Evolutionary conservation across 768 basidiomycete genomes (phyloP).

Genomic region (Cystoderma amianthinum): DNA sequence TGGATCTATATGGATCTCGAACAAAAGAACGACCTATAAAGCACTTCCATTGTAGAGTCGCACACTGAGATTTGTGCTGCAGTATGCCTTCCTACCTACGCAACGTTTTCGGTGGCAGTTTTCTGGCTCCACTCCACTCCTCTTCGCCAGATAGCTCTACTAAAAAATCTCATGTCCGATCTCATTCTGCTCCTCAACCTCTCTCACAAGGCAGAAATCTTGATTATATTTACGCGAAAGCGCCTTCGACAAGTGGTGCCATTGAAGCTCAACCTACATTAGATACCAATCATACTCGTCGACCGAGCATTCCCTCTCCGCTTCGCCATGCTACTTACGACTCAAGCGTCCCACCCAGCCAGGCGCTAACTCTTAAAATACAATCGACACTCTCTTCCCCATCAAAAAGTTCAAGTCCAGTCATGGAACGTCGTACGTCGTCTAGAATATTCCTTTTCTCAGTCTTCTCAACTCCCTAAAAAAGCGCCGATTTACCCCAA

Average conservation of each 20-base stretch:
- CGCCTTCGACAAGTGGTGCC: neutral
- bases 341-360: conserved; percentile 7
- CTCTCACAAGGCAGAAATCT: neutral
- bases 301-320: conserved; percentile 22
- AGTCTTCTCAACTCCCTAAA: conserved; percentile 6
- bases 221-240: neutral
- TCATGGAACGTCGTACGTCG: conserved; percentile 36
- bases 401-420: conserved; percentile 34
- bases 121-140: no score
- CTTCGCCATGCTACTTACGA: conserved; percentile 3
- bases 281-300: conserved; percentile 31
- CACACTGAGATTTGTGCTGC: no score
- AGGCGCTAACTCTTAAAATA: conserved; percentile 8
- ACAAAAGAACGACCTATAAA: no score
- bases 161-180: neutral
- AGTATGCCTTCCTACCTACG: neutral
- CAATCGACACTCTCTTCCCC: conserved; percentile 6
- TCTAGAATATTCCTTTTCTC: neutral
- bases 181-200: neutral
- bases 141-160: neutral
- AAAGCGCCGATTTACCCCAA: conserved; percentile 15
- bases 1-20: no score
- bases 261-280: conserved; percentile 15
- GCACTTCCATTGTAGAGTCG: no score
- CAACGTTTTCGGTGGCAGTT: neutral